Evolutionary conservation across 2,329 filamentous ascomycete species (phyloP).

Genomic region (Exophiala oligosperma): DNA sequence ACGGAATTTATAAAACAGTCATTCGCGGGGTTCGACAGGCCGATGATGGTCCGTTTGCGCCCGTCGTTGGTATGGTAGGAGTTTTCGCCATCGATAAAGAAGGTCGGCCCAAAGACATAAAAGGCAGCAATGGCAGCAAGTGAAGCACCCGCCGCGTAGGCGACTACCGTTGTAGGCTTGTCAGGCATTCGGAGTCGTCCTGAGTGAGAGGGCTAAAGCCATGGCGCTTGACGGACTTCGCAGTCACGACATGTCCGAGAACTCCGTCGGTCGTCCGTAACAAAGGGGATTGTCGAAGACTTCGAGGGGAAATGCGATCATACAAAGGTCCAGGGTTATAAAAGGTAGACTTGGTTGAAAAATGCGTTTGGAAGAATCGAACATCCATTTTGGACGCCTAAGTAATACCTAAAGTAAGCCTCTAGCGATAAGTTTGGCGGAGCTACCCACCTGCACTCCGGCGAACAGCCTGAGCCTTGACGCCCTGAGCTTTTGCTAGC

Average conservation of each 20-base stretch:
- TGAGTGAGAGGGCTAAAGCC: conserved; percentile 9
- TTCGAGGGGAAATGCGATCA: too few species aligned
- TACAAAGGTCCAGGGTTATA: too few species aligned
- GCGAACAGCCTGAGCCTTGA: too few species aligned
- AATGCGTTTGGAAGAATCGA: too few species aligned
- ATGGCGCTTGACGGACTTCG: conserved; percentile 9
- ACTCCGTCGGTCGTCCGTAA: neutral
- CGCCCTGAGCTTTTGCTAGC: too few species aligned
- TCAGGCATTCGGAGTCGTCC: conserved; percentile 64
- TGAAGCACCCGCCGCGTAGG: conserved; percentile 92
- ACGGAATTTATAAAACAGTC: conserved; percentile 97
- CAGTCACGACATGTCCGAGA: conserved; percentile 15
- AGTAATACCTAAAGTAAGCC: too few species aligned
- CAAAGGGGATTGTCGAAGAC: neutral
- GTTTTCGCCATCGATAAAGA: conserved; percentile 83
- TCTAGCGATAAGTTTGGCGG: too few species aligned
- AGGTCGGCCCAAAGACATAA: conserved; percentile 97
- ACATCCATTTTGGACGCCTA: too few species aligned
- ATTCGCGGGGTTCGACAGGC: conserved; percentile 86
- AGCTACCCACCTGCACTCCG: too few species aligned
- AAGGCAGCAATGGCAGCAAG: conserved; percentile 92
- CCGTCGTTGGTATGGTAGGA: conserved; percentile 52
- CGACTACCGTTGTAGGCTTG: conserved; percentile 77
- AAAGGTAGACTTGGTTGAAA: too few species aligned
- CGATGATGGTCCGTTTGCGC: conserved; percentile 85